phyloP scores from a whole-genome alignment of 345 rosid genomes.

The Turritis glabra region DNA sequence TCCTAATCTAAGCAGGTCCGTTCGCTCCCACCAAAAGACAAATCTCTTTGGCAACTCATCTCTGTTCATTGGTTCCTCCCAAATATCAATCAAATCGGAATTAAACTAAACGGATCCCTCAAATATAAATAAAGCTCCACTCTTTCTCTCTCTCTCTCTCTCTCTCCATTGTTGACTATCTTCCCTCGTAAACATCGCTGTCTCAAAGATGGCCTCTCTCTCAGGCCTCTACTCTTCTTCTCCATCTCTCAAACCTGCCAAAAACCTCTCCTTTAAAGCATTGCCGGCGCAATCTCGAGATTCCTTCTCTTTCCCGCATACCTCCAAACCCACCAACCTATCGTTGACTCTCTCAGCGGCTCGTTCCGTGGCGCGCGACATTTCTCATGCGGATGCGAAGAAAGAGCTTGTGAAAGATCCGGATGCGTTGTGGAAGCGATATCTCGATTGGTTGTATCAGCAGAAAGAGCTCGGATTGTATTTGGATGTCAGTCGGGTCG shows the following conservation, averaged over 20 bases:
- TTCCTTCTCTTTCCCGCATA: slow-evolving; percentile 46
- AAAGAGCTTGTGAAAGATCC: slow-evolving; percentile 69
- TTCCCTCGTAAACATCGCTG: slow-evolving; percentile 41
- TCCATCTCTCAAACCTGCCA: slow-evolving; percentile 35
- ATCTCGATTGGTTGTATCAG: slow-evolving; percentile 92
- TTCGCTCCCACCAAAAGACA: slow-evolving; percentile 34
- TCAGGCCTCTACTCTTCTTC: slow-evolving; percentile 67
- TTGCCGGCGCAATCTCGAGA: slow-evolving; percentile 32
- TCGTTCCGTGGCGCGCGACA: slow-evolving; percentile 59
- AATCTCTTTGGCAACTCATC: slow-evolving; percentile 7
- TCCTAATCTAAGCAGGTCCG: slow-evolving; percentile 34
- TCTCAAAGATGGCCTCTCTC: slow-evolving; percentile 37
- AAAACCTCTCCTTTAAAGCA: slow-evolving; percentile 35
- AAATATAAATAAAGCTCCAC: not conserved
- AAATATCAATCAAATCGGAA: slow-evolving; percentile 28
- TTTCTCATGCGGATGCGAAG: slow-evolving; percentile 47
- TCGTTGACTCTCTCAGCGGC: slow-evolving; percentile 30
- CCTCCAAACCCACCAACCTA: slow-evolving; percentile 31
- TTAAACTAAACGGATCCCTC: not conserved
- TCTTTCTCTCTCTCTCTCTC: slow-evolving; percentile 11
- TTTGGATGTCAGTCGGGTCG: slow-evolving; percentile 88
- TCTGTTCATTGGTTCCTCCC: slow-evolving; percentile 25
- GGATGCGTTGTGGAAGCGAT: slow-evolving; percentile 66
- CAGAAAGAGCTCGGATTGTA: slow-evolving; percentile 86
- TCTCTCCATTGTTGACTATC: slow-evolving; percentile 20